These are phyloP conservation scores for Chenopodium suecicum DNA, from an alignment of 148 eudicot genomes.

Conservation along the genomic window DNA sequence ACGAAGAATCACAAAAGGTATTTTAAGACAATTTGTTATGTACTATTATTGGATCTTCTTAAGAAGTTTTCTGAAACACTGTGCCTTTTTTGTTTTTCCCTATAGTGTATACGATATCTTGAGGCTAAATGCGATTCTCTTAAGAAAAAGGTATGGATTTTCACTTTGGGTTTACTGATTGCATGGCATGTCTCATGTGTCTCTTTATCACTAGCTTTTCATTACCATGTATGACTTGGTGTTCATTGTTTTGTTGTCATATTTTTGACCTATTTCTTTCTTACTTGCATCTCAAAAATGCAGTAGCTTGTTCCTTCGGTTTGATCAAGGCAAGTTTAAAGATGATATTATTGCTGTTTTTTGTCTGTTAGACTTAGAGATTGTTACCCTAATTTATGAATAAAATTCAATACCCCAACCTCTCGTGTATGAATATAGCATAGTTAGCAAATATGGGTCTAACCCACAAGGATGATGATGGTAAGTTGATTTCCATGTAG, in stretches of 20 bases:
- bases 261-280: not conserved
- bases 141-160: constrained; percentile 56
- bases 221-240: not conserved
- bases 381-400: not conserved
- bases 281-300: not conserved
- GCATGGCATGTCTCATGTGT: not conserved
- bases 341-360: not conserved
- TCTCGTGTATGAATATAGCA: too few species aligned
- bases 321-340: not conserved
- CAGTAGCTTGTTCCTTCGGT: constrained; percentile 4
- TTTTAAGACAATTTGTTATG: not conserved
- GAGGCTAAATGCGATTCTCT: constrained; percentile 72
- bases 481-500: too few species aligned
- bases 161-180: not conserved
- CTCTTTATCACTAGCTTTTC: not conserved
- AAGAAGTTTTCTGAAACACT: constrained; percentile 6
- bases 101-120: constrained; percentile 68
- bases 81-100: constrained; percentile 1
- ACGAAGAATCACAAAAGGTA: constrained; percentile 77
- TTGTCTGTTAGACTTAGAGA: not conserved
- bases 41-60: constrained; percentile 4
- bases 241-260: not conserved
- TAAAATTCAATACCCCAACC: too few species aligned
- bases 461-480: too few species aligned
- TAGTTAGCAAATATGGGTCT: too few species aligned